A percentile compares a stretch with the other conserved stretches of the same genome.
phyloP scores from a whole-genome alignment of 345 rosid genomes.

The Aethionema arabicum region DNA sequence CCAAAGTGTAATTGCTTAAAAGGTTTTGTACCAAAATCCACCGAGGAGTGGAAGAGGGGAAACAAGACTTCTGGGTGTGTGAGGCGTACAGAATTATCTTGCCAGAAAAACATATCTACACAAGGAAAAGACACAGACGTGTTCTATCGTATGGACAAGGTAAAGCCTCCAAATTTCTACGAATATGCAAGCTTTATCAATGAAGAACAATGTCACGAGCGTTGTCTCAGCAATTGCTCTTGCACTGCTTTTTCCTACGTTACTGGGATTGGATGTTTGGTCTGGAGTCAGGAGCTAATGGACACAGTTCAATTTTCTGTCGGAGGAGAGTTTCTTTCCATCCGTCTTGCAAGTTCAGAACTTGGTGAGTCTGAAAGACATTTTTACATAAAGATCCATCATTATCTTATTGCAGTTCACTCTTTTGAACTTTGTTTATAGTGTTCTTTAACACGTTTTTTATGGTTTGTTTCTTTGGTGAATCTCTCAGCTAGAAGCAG shows the following conservation, averaged over 20 bases:
- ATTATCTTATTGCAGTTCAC: not conserved
- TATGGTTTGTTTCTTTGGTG: not conserved
- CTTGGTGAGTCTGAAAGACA: slow-evolving; percentile 38
- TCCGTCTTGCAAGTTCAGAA: slow-evolving; percentile 57
- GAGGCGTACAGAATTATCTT: slow-evolving; percentile 3
- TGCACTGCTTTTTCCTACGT: slow-evolving; percentile 49
- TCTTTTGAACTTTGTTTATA: not conserved
- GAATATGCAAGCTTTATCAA: slow-evolving; percentile 15
- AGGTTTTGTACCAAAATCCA: slow-evolving; percentile 28
- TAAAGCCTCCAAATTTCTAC: slow-evolving; percentile 19
- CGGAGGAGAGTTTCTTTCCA: slow-evolving; percentile 34
- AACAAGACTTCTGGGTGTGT: slow-evolving; percentile 18
- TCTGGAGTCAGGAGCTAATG: slow-evolving; percentile 49
- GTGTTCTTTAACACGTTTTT: not conserved
- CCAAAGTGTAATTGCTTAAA: slow-evolving; percentile 23
- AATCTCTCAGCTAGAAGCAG: slow-evolving; percentile 20
- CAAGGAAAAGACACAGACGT: slow-evolving; percentile 9
- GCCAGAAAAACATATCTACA: slow-evolving; percentile 11
- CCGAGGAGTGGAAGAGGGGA: slow-evolving; percentile 19
- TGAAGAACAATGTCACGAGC: slow-evolving; percentile 14
- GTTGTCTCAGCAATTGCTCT: slow-evolving; percentile 45
- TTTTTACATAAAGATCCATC: not conserved
- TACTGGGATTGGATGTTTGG: slow-evolving; percentile 47
- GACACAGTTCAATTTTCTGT: slow-evolving; percentile 43
- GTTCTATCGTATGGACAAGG: slow-evolving; percentile 10